phyloP scores from a whole-genome alignment of 495 filamentous ascomycete genomes.

The Mycothermus thermophilus region DNA sequence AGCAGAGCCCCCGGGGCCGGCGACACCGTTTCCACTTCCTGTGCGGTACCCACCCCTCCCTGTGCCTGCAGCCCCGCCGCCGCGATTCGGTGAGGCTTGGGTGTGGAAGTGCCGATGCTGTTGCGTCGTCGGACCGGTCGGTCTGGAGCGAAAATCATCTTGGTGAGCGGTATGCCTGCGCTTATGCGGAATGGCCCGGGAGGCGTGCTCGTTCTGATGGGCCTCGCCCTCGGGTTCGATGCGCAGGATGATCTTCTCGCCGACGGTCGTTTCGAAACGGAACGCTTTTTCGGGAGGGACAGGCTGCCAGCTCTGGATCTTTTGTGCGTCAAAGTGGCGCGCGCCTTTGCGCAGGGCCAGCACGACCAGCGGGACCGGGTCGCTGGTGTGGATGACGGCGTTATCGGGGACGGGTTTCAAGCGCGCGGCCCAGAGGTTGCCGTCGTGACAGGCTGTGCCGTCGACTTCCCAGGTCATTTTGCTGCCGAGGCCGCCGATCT shows the following conservation, averaged over 20 bases:
- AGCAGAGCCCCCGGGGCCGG: not conserved
- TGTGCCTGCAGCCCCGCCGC: too few species aligned
- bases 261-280: conserved; percentile 64
- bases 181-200: conserved; percentile 34
- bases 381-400: conserved; percentile 58
- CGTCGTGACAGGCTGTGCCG: conserved; percentile 56
- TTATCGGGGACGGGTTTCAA: conserved; percentile 56
- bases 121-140: conserved; percentile 2
- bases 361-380: conserved; percentile 57
- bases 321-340: conserved; percentile 64
- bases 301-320: conserved; percentile 75
- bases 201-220: conserved; percentile 42
- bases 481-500: conserved; percentile 71
- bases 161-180: conserved; percentile 40
- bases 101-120: conserved; percentile 18
- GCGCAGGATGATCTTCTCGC: conserved; percentile 70
- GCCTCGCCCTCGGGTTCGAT: conserved; percentile 60
- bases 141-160: conserved; percentile 26
- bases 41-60: too few species aligned
- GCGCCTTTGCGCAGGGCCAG: conserved; percentile 57
- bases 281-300: conserved; percentile 51
- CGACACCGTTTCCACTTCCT: not conserved
- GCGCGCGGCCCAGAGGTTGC: conserved; percentile 74
- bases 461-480: conserved; percentile 75
- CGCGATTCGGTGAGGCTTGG: conserved; percentile 1